Conservation (phyloP, 371 early-diverging fungal species). For the Mortierella sp. region DNA sequence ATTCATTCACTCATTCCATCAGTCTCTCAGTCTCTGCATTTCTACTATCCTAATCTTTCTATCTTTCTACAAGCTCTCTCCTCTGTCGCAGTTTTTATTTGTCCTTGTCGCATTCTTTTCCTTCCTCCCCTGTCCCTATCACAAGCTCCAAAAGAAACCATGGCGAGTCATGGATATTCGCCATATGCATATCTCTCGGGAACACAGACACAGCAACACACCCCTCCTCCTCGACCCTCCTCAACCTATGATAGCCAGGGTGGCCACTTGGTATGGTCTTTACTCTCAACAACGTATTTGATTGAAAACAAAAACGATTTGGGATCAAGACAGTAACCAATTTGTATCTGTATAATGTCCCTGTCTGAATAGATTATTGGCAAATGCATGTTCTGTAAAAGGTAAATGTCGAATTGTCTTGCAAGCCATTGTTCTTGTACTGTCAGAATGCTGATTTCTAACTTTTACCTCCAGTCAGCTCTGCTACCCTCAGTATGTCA, state of each 20-base stretch:
- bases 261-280: conserved; percentile 30
- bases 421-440: neutral
- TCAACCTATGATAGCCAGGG: conserved; percentile 44
- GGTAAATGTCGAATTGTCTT: conserved; percentile 44
- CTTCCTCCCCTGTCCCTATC: neutral
- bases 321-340: neutral
- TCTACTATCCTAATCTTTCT: neutral
- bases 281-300: neutral
- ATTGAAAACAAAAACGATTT: neutral
- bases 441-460: neutral
- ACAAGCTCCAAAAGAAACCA: conserved; percentile 7
- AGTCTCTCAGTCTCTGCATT: neutral
- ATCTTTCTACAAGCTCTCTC: neutral
- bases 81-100: neutral
- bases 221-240: conserved; percentile 38
- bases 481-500: conserved; percentile 74
- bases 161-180: conserved; percentile 53
- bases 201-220: conserved; percentile 39
- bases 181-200: conserved; percentile 46
- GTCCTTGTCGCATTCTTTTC: neutral
- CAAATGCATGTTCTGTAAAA: conserved; percentile 71
- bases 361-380: conserved; percentile 55
- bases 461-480: conserved; percentile 64
- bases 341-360: neutral
- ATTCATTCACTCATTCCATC: neutral